A percentile compares a stretch with the other conserved stretches of the same genome.
Conservation (phyloP, 164 flowering plant species). For the Hamamelis virginiana region DNA sequence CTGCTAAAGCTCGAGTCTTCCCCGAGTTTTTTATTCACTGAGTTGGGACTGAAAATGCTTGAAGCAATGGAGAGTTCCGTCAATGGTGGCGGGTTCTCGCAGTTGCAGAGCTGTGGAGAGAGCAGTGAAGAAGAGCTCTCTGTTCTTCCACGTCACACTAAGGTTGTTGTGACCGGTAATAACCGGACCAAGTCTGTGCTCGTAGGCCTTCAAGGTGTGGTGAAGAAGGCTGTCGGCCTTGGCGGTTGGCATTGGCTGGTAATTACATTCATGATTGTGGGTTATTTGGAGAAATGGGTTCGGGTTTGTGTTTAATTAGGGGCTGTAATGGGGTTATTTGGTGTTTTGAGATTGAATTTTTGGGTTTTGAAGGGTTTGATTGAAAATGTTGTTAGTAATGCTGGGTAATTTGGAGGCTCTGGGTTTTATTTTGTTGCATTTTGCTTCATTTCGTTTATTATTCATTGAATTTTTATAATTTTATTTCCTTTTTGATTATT, state of each 20-base stretch:
- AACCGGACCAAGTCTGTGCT: conserved; percentile 85
- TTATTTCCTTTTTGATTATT: neutral
- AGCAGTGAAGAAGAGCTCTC: conserved; percentile 83
- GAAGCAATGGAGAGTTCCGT: conserved; percentile 57
- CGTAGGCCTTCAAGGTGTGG: conserved; percentile 83
- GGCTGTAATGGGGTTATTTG: conserved; percentile 10
- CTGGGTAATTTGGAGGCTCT: conserved; percentile 8
- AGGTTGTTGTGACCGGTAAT: conserved; percentile 84
- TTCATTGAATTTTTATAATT: neutral
- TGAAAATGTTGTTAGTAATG: conserved; percentile 23
- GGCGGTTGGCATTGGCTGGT: conserved; percentile 99
- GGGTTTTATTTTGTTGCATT: neutral
- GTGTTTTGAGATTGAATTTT: conserved; percentile 8
- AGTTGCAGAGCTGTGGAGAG: conserved; percentile 67
- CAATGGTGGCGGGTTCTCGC: conserved; percentile 61
- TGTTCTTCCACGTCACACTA: conserved; percentile 80
- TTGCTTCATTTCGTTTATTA: too few species aligned
- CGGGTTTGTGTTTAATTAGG: neutral
- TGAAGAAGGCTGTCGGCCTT: conserved; percentile 87
- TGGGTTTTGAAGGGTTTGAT: conserved; percentile 3
- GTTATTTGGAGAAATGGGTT: neutral
- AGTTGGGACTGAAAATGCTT: conserved; percentile 38
- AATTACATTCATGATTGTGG: conserved; percentile 15
- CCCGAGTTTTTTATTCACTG: conserved; percentile 5
- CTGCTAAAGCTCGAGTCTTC: conserved; percentile 8